Conservation (phyloP, 148 eudicot species). For the Dianthus caryophyllus region DNA sequence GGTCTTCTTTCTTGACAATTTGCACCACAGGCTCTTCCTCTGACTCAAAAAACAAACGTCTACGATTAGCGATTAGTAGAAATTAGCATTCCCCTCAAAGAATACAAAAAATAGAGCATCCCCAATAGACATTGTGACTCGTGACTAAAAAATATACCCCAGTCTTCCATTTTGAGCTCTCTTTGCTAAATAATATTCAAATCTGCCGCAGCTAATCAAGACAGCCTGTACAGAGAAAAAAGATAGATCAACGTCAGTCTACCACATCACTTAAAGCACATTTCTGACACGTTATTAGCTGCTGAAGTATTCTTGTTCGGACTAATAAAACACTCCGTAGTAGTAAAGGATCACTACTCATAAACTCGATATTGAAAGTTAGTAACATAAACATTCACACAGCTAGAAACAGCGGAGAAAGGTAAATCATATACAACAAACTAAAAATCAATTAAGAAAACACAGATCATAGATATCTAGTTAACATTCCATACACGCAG, state of each 20-base stretch:
- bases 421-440: not conserved
- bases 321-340: too few relatives aligned
- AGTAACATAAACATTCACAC: too few relatives aligned
- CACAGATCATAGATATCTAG: too few relatives aligned
- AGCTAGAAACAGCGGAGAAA: too few relatives aligned
- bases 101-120: not conserved
- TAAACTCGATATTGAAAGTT: too few relatives aligned
- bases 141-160: constrained; percentile 24
- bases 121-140: not conserved
- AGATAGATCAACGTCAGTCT: not conserved
- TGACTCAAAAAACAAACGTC: constrained; percentile 21
- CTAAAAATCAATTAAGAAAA: not conserved
- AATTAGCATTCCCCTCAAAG: not conserved
- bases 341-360: too few relatives aligned
- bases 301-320: not conserved
- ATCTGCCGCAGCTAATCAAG: not conserved
- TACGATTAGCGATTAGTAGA: constrained; percentile 2
- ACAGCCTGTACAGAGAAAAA: constrained; percentile 6
- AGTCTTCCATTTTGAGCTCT: constrained; percentile 25
- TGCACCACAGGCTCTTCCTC: constrained; percentile 60
- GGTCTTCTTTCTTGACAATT: constrained; percentile 49
- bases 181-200: not conserved
- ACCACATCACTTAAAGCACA: not conserved
- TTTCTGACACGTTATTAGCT: not conserved
- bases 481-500: not conserved